Base-by-base conservation (phyloP, 108 stramenopile species). In the Discostella stelligeroides region DNA sequence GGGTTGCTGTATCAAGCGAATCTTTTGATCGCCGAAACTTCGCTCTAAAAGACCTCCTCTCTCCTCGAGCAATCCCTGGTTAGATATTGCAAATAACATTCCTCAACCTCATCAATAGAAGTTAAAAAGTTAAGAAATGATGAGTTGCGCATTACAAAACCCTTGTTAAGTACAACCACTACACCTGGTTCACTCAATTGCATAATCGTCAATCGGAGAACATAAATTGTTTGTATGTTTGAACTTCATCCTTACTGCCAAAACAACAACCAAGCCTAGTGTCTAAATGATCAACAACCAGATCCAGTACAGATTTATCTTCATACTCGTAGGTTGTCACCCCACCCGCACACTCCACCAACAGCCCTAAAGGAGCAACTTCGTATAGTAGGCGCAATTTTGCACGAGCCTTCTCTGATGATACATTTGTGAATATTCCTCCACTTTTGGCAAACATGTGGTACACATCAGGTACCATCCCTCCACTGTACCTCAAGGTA, bases 301-400 rank as follows among this genome's bases (percentile, higher is more conserved):
- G 61, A 69, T 97, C 95, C 41, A 97, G 68, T 41, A 96, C 93
- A 13, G 86, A 88, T n/a, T 79, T 88, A 50, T 88, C 87, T 38
- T 79, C 81, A 29, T 82, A 82, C 50, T 86, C 89, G 73, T 90
- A 86, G 11, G 87, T 88, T 28, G 94, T 88, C 65, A 77, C 63
- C 25, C 97, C 97, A 4, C 95, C 97, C 5, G 92, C 83, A 69
- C 89, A 87, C 65, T 96, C 95, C 24, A 97, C 89, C 51, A 97
- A 60, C 70, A 96, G 76, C 23, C 87, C 94, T 47, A 96, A 88
- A 13, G 94, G 92, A 62, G 92, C 92, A 2, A 94, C 97, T 74
- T 98, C 97, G 82, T 96, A 98, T 24, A 96, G 87, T 64, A 98
- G 75, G 49, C 97, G 82, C 50, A 98, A 82, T 70, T 98, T 98